Base-by-base conservation (phyloP, 1,284 basidiomycete genomes). In the Pterulicium gracile region DNA sequence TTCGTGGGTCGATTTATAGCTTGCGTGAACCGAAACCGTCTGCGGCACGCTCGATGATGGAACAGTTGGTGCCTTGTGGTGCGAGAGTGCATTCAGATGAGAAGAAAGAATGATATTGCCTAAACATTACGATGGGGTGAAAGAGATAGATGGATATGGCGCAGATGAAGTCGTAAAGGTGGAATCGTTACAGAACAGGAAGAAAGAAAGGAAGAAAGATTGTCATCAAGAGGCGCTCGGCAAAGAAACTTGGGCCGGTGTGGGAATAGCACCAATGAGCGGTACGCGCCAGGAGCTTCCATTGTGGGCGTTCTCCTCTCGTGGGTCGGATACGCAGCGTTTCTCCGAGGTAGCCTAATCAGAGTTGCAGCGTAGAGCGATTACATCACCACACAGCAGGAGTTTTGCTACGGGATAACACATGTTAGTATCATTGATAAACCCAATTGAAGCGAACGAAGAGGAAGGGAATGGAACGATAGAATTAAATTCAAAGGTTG, bases 331-430 rank as follows among this genome's bases (percentile, higher is more conserved):
- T n/a, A n/a, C n/a, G n/a, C n/a, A n/a, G n/a, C n/a, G n/a, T n/a
- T n/a, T n/a, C n/a, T n/a, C n/a, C n/a, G n/a, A n/a, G n/a, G n/a
- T n/a, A n/a, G n/a, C n/a, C n/a, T n/a, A n/a, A n/a, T n/a, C n/a
- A n/a, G n/a, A n/a, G n/a, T n/a, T n/a, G n/a, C n/a, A n/a, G n/a
- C n/a, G n/a, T 74, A 52, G 42, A 41, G 24, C 43, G 15, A 42
- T 45, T 52, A 69, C 67, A 68, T 68, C 52, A 69, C 52, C 14
- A 77, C 63, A 55, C 78, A 81, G 65, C 79, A 81, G 17, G 76
- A 78, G 66, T 81, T 81, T 79, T 86, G 83, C 82, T 57, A 42
- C 18, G 50, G 22, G 24, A 24, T 22, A n/a, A 34, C 10, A 10
- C 15, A 34, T 34, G 27, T 36, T 18, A 41, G 44, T 48, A 24